These are phyloP conservation scores for Schizothecium vesticola DNA, from an alignment of 495 filamentous ascomycete genomes.

Conservation along the genomic window DNA sequence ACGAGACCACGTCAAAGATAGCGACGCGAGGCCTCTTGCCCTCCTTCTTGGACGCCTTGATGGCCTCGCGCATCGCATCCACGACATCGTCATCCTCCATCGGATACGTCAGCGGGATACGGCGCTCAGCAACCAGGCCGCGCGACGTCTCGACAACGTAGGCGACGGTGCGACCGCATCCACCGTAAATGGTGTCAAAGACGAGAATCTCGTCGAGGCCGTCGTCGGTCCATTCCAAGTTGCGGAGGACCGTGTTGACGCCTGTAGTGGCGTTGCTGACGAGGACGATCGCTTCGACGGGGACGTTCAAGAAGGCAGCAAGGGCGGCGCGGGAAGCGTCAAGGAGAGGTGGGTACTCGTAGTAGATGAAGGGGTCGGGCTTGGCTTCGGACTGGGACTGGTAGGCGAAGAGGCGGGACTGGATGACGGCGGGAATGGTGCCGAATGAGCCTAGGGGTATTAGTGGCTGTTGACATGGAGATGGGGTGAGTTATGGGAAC, in stretches of 20 bases:
- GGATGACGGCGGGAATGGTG: constrained; percentile 59
- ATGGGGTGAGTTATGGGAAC: constrained; percentile 4
- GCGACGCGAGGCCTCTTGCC: constrained; percentile 52
- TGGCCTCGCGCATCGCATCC: constrained; percentile 42
- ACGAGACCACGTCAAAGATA: constrained; percentile 75
- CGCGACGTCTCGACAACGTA: constrained; percentile 58
- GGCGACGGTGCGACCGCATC: constrained; percentile 62
- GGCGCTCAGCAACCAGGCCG: constrained; percentile 27
- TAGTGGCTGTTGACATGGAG: neutral
- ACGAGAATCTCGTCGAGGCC: constrained; percentile 58
- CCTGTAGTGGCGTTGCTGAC: constrained; percentile 79
- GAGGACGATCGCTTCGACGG: constrained; percentile 61
- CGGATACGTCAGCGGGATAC: constrained; percentile 49
- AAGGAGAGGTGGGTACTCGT: constrained; percentile 52
- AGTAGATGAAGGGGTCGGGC: constrained; percentile 71
- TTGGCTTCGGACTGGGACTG: constrained; percentile 56
- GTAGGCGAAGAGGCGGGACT: constrained; percentile 49
- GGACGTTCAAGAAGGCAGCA: constrained; percentile 58
- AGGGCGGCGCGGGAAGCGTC: constrained; percentile 59
- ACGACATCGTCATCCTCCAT: constrained; percentile 55
- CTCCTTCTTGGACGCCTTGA: constrained; percentile 36
- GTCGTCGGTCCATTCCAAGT: constrained; percentile 49
- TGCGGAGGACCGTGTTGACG: constrained; percentile 73
- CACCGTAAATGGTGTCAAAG: constrained; percentile 73
- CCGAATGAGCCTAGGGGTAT: constrained; percentile 64